Base-by-base conservation (phyloP, 352 stramenopile species). In the Phytophthora agathidicida region DNA sequence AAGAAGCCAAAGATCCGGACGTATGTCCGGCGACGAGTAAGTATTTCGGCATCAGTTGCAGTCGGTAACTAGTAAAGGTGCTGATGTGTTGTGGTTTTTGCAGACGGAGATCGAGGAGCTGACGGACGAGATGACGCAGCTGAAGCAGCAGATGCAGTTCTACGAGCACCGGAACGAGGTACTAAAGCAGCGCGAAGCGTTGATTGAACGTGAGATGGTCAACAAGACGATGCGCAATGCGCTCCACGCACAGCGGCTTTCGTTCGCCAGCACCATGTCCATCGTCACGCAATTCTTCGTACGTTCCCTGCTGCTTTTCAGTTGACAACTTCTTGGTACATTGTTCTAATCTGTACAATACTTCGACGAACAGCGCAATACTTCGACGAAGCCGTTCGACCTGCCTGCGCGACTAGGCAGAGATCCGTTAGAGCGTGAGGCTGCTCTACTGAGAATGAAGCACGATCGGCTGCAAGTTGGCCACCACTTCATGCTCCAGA, bases 251-350 rank as follows among this genome's bases (percentile, higher is more conserved):
- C 65, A 74, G 17, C 49, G 54, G 7, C 35, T 71, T 1, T 62
- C 53, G 7, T 61, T 75, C 16, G 65, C 60, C 13, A 71, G 42
- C 35, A 57, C 65, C 2, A 16, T 60, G 20, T 74, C 65, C 30
- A 56, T 71, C 48, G 39, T 61, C 38, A 58, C 44, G 16, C 54
- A 71, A 20, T 71, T 75, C 26, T 60, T 71, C 54, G 65, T 74
- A 60, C 42, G 62, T 54, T n/a, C n/a, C n/a, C n/a, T n/a, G n/a
- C n/a, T n/a, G n/a, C n/a, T n/a, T n/a, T n/a, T 47, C 5, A 10
- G 23, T 17, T n/a, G 7, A n/a, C 23, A 33, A 3, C 1, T 30
- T 28, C n/a, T 45, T 7, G 28, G 13, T 2, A 41, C n/a, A 35
- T 5, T n/a, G 5, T 6, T 58, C 42, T 41, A 17, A 68, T 37